Base-by-base conservation (phyloP, 768 basidiomycete genomes). In the Phylloporus sp. region DNA sequence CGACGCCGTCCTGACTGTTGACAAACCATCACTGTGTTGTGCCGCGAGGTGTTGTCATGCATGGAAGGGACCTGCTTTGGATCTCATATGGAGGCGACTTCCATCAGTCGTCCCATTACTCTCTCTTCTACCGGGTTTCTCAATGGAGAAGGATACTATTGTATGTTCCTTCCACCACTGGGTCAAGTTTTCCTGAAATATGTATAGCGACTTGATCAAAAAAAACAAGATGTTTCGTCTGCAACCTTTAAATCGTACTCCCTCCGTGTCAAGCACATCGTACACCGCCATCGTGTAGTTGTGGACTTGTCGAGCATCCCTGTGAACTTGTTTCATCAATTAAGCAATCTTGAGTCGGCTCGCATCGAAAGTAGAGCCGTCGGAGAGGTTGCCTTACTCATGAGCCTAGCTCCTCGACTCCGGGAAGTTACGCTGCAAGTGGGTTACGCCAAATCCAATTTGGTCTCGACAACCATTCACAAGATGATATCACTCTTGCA, bases 21-120 rank as follows among this genome's bases (percentile, higher is more conserved):
- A 64, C 18, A 62, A 59, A 36, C 22, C 45, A 13, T 61, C 70
- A 12, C 70, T 81, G 15, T 62, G 67, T 36, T 57, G 55, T 29
- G 61, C 67, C n/a, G 74, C 77, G 2, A 70, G 71, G 50, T 72
- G 65, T 34, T 80, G 77, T 58, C 68, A 57, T 60, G 66, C 76
- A 24, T 81, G 78, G 78, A 73, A 66, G 40, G 72, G 74, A 28
- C 78, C 78, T 27, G 76, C 79, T 15, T 53, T 80, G 15, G 77
- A 81, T 59, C 57, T 65, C 27, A 51, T 79, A 15, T 81, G 79
- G 79, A 57, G 64, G 50, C 67, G 66, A 28, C 60, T 80, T 22
- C 56, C 69, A 24, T 77, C 75, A 22, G 61, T 74, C 15, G 55
- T 56, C 18, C 78, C 78, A 28, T 58, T 80, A 29, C 58, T 80